Evolutionary conservation across 371 early-diverging fungal genomes (phyloP).

Genomic region (Mucor irregularis): DNA sequence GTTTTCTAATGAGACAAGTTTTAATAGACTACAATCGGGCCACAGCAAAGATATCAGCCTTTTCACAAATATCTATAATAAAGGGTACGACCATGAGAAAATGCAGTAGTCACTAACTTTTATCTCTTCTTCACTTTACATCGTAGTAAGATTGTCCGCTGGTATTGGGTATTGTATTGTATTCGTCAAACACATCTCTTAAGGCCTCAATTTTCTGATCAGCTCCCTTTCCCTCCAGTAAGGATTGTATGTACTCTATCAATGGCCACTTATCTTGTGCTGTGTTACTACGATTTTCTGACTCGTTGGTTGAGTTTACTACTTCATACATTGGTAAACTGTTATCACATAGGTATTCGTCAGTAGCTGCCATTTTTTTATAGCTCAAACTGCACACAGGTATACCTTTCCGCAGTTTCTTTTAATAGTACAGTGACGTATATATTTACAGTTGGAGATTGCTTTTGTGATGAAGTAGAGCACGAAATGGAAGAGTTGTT

Average conservation of each 20-base stretch:
- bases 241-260: constrained; percentile 19
- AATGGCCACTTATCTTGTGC: constrained; percentile 26
- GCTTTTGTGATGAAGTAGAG: constrained; percentile 37
- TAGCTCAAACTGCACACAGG: too few species aligned
- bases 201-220: constrained; percentile 28
- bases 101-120: too few species aligned
- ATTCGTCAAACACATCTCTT: constrained; percentile 20
- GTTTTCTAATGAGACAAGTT: neutral
- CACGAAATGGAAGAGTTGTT: too few species aligned
- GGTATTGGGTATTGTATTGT: neutral
- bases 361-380: too few species aligned
- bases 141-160: neutral
- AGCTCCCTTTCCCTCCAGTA: constrained; percentile 30
- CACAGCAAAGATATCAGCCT: constrained; percentile 38
- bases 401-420: constrained; percentile 26
- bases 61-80: constrained; percentile 42
- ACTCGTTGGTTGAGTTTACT: neutral
- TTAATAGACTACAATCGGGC: constrained; percentile 45
- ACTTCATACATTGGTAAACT: constrained; percentile 7
- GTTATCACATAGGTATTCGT: neutral
- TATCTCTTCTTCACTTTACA: too few species aligned
- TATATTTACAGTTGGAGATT: constrained; percentile 48
- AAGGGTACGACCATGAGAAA: too few species aligned
- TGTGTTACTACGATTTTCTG: neutral
- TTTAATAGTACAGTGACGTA: constrained; percentile 41